Percentiles rank a stretch among this genome's conserved stretches.
Evolutionary conservation across 352 stramenopile species (phyloP).

Genomic region (Stramenopiles sp.): DNA sequence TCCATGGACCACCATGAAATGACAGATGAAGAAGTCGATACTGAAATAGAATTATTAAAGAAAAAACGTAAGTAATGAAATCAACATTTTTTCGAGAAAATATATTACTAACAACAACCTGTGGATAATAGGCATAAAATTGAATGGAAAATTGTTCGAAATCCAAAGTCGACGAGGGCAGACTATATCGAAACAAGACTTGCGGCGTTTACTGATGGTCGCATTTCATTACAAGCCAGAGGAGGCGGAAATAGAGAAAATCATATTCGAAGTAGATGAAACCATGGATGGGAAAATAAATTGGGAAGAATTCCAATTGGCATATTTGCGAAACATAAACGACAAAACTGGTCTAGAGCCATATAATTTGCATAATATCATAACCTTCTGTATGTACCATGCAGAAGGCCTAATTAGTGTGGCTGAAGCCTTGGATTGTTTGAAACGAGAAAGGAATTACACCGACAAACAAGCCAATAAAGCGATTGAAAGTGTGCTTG

Average conservation of each 20-base stretch:
- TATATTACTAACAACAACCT: too few relatives aligned
- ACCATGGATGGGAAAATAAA: background rate
- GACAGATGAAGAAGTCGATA: background rate
- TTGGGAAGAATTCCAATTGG: slow-evolving; percentile 10
- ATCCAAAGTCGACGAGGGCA: background rate
- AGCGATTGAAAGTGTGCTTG: background rate
- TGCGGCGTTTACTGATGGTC: background rate
- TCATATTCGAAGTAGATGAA: slow-evolving; percentile 8
- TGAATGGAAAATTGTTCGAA: slow-evolving; percentile 4
- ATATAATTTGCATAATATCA: slow-evolving; percentile 1
- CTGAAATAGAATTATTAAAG: background rate
- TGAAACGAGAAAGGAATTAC: background rate
- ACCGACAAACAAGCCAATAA: background rate
- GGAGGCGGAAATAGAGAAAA: background rate
- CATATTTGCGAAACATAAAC: background rate
- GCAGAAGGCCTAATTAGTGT: slow-evolving; percentile 8
- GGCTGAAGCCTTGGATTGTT: background rate
- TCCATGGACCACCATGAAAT: slow-evolving; percentile 7
- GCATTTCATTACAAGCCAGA: background rate
- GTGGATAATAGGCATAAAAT: too few relatives aligned
- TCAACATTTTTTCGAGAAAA: too few relatives aligned
- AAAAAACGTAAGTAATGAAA: too few relatives aligned
- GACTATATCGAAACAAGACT: background rate
- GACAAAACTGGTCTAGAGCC: slow-evolving; percentile 10
- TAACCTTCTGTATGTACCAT: background rate